A percentile compares a stretch with the other conserved stretches of the same genome.
Conservation (phyloP, 805 yeast genomes). For the Suhomyces sp. region DNA sequence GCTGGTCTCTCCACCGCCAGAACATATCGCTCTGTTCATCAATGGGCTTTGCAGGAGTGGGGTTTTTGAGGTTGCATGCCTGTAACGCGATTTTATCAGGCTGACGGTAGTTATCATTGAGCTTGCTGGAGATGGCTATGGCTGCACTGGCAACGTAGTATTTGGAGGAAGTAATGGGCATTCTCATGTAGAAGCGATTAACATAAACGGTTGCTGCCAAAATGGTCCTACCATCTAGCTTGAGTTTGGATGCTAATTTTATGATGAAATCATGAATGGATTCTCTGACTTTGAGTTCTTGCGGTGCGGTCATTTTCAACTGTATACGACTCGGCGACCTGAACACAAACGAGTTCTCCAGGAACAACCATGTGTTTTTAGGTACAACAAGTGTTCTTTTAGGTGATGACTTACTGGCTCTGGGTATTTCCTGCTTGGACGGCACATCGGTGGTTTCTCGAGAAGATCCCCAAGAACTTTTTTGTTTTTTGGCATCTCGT, state of each 20-base stretch:
- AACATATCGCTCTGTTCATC: constrained; percentile 40
- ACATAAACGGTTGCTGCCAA: constrained; percentile 40
- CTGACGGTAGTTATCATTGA: constrained; percentile 40
- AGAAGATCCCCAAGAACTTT: neutral
- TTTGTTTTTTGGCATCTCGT: neutral
- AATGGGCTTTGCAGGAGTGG: constrained; percentile 21
- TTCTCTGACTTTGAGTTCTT: constrained; percentile 38
- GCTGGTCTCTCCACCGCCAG: constrained; percentile 46
- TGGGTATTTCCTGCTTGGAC: neutral
- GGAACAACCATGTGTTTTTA: constrained; percentile 36
- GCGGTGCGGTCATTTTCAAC: constrained; percentile 28
- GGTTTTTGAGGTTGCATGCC: constrained; percentile 35
- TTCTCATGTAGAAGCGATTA: constrained; percentile 39
- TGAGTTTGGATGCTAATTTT: constrained; percentile 32
- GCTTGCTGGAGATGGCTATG: constrained; percentile 40
- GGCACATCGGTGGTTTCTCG: neutral
- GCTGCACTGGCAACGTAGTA: constrained; percentile 45
- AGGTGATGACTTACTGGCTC: neutral
- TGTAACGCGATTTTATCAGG: constrained; percentile 42
- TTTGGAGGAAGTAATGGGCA: constrained; percentile 42
- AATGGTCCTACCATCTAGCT: constrained; percentile 41
- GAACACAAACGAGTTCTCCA: constrained; percentile 30
- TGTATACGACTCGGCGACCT: constrained; percentile 33
- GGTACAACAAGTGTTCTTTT: neutral
- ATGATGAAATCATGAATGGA: constrained; percentile 38